Percentiles rank a stretch among this genome's conserved stretches.
These are phyloP conservation scores for Cochlearia excelsa DNA, from an alignment of 345 rosid species.

Conservation along the genomic window DNA sequence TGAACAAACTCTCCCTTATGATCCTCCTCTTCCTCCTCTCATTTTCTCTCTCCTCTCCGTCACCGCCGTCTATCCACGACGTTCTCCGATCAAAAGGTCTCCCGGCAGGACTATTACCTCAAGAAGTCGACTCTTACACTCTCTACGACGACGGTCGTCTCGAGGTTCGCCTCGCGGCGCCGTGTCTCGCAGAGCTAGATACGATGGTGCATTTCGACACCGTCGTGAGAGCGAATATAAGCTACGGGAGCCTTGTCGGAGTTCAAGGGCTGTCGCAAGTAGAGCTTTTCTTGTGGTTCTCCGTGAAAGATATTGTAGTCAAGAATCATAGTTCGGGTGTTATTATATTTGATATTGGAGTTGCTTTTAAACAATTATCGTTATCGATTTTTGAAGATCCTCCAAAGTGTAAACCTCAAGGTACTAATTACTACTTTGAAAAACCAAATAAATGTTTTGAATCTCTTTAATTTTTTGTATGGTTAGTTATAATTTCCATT, in stretches of 20 bases:
- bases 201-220: constrained; percentile 61
- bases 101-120: constrained; percentile 80
- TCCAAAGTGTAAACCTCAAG: constrained; percentile 67
- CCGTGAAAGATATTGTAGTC: constrained; percentile 75
- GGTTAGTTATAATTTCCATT: too few relatives aligned
- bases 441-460: too few relatives aligned
- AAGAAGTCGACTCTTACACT: constrained; percentile 65
- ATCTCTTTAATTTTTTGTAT: too few relatives aligned
- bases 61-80: constrained; percentile 55
- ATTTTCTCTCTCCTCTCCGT: not conserved
- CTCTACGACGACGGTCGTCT: constrained; percentile 59
- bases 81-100: constrained; percentile 73
- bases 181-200: constrained; percentile 71
- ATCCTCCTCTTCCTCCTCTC: constrained; percentile 22
- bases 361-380: constrained; percentile 80
- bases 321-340: constrained; percentile 76
- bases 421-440: constrained; percentile 21
- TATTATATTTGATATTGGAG: constrained; percentile 82
- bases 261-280: constrained; percentile 72
- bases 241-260: constrained; percentile 65
- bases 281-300: constrained; percentile 88
- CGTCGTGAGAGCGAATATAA: constrained; percentile 76
- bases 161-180: constrained; percentile 70
- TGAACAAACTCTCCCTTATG: constrained; percentile 18
- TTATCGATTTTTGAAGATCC: constrained; percentile 85